Base-by-base conservation (phyloP, 1,284 basidiomycete species). In the Kalmanozyma brasiliensis region DNA sequence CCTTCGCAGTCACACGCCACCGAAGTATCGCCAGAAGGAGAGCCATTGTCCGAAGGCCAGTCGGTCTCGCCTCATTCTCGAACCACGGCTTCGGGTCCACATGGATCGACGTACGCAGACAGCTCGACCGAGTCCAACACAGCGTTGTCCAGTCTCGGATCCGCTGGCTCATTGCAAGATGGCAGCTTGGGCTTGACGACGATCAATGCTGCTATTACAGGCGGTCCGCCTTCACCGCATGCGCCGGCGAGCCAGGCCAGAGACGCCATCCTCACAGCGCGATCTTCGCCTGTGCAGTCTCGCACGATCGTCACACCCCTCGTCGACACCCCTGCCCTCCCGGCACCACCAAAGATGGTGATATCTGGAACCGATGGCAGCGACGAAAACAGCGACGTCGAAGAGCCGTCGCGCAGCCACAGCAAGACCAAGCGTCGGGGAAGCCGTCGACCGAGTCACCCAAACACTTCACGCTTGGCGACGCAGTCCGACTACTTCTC, bases 51-150 rank as follows among this genome's bases (percentile, higher is more conserved):
- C 1, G 62, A 53, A 17, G 51, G 51, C 14, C 55, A 51, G 4
- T 65, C 60, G 23, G 24, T 58, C 11, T 59, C 56, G 9, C 58
- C 64, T 13, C 52, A 23, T 17, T 52, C 58, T 17, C 29, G 24
- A 19, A 44, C 24, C 11, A 16, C 38, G 23, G 20, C 58, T 11
- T 24, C 46, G 0, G 33, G 29, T 11, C 57, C 34, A 26, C 46
- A 58, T 16, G 60, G 52, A 2, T 60, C 67, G 1, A 24, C 42
- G 4, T 71, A 72, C 23, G 59, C 69, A 2, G 69, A 67, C 19
- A 72, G 69, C 52, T 72, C 59, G 13, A 72, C 69, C 20, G 69
- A 67, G 30, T 67, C 69, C 34, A 72, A 72, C 35, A 57, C 53
- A 4, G 55, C 64, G 13, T 34, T 66, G 17, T 72, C 69, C 7